These are phyloP conservation scores for Cicer chorassanicum DNA, from an alignment of 306 rosid genomes.

Conservation along the genomic window DNA sequence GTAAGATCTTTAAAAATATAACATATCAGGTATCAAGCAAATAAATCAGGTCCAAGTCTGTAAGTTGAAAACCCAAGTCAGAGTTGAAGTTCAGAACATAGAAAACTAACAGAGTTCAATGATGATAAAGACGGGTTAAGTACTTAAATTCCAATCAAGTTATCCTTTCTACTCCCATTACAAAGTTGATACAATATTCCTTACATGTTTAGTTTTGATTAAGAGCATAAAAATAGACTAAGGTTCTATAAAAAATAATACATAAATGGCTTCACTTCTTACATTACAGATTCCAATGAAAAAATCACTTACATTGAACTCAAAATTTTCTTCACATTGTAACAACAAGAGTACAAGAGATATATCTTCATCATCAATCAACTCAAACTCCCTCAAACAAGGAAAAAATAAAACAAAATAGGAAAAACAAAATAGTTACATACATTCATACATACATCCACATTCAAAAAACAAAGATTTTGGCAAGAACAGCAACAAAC, in stretches of 20 bases:
- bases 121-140: too few species aligned
- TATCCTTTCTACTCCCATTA: too few species aligned
- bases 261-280: constrained; percentile 22
- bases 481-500: constrained; percentile 15
- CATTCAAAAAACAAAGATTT: constrained; percentile 38
- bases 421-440: not conserved
- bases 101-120: not conserved
- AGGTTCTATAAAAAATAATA: not conserved
- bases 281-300: not conserved
- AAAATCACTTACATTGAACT: constrained; percentile 36
- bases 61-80: too few species aligned
- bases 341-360: constrained; percentile 43
- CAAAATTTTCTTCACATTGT: constrained; percentile 45
- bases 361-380: constrained; percentile 44
- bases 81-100: not conserved
- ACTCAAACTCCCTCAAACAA: constrained; percentile 16
- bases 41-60: not conserved
- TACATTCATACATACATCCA: constrained; percentile 23
- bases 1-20: too few species aligned
- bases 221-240: not conserved
- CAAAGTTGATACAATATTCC: not conserved
- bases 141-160: too few species aligned
- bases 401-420: not conserved
- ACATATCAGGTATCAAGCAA: not conserved
- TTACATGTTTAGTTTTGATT: not conserved